Evolutionary conservation across 192 early-diverging fungal species (phyloP).

Genomic region (Gamsiella multidivaricata): DNA sequence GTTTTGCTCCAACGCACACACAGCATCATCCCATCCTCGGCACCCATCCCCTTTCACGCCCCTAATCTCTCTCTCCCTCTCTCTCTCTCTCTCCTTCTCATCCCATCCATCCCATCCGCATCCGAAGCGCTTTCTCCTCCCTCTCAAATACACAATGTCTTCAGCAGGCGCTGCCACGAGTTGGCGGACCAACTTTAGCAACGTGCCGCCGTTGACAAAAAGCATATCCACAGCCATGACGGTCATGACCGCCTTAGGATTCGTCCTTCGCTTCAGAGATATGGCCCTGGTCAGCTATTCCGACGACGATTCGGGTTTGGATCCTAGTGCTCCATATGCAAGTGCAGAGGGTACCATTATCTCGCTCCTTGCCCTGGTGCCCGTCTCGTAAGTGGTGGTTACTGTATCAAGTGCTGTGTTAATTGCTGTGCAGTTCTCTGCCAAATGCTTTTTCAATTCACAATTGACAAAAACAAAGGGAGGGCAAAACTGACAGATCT

Average conservation of each 20-base stretch:
- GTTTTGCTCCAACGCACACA: too few species aligned
- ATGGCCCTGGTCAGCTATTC: background rate
- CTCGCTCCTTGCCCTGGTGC: slow-evolving; percentile 22
- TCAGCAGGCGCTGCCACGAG: background rate
- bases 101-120: background rate
- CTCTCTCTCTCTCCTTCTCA: too few species aligned
- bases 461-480: too few species aligned
- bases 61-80: too few species aligned
- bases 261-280: slow-evolving; percentile 21
- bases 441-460: too few species aligned
- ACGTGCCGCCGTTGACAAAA: slow-evolving; percentile 58
- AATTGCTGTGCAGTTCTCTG: too few species aligned
- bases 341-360: slow-evolving; percentile 4
- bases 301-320: background rate
- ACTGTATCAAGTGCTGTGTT: too few species aligned
- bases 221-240: slow-evolving; percentile 41
- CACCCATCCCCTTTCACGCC: too few species aligned
- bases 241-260: slow-evolving; percentile 30
- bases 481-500: too few species aligned
- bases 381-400: slow-evolving; percentile 23
- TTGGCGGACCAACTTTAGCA: slow-evolving; percentile 38
- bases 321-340: background rate
- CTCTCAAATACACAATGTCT: background rate
- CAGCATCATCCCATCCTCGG: too few species aligned
- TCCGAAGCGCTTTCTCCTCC: background rate